phyloP scores from a whole-genome alignment of 1,284 basidiomycete species.

The Stygiomarasmius scandens region DNA sequence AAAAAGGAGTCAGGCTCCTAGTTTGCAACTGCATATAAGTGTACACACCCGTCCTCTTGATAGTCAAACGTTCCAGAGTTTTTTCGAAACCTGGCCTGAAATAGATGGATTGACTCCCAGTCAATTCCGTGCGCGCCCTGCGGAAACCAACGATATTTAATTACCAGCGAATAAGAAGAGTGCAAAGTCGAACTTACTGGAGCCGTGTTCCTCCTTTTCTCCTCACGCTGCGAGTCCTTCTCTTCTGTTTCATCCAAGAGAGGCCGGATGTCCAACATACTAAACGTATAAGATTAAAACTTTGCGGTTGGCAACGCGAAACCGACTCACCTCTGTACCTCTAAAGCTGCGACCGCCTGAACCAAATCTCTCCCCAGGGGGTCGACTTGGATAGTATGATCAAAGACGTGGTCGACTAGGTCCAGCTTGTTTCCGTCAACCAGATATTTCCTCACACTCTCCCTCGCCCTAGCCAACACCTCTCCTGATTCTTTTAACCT shows the following conservation, averaged over 20 bases:
- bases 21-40: no score
- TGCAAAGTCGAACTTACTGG: slow-evolving; percentile 3
- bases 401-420: slow-evolving; percentile 3
- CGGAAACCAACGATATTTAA: no score
- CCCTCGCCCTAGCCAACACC: slow-evolving; percentile 4
- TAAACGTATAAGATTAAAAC: no score
- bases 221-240: background rate
- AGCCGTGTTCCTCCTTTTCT: background rate
- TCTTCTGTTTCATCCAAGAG: background rate
- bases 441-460: background rate
- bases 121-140: no score
- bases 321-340: slow-evolving; percentile 6
- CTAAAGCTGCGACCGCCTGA: slow-evolving; percentile 7
- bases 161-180: no score
- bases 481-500: slow-evolving; percentile 1
- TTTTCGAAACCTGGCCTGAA: no score
- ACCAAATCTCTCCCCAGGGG: slow-evolving; percentile 2
- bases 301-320: no score
- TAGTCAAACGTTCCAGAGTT: background rate
- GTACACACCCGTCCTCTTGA: slow-evolving; percentile 6
- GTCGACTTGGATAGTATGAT: slow-evolving; percentile 6
- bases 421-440: background rate
- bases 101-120: no score
- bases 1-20: no score
- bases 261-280: no score